A percentile compares a stretch with the other conserved stretches of the same genome.
Evolutionary conservation across 2,329 filamentous ascomycete species (phyloP).

Genomic region (Fusarium compactum): DNA sequence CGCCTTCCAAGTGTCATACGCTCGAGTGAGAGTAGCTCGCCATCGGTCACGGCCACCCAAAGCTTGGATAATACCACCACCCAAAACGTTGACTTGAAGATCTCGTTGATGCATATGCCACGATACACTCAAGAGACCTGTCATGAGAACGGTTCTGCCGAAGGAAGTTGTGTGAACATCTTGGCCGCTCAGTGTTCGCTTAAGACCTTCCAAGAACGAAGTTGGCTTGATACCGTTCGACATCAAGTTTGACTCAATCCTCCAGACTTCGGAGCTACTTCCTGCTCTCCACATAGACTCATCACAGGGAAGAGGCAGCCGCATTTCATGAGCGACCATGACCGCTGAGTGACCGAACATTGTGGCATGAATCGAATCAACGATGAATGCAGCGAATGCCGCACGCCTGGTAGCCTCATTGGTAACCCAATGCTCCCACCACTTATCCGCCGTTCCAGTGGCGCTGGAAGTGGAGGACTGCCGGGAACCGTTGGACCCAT

Average conservation of each 20-base stretch:
- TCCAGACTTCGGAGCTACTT: constrained; percentile 85
- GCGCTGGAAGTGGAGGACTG: constrained; percentile 72
- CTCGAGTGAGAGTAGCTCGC: constrained; percentile 84
- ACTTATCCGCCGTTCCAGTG: constrained; percentile 82
- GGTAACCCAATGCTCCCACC: constrained; percentile 96
- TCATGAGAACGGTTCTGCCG: constrained; percentile 92
- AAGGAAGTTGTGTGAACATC: constrained; percentile 93
- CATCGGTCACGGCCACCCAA: constrained; percentile 92
- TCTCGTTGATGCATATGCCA: constrained; percentile 99
- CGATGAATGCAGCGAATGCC: constrained; percentile 93
- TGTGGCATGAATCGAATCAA: constrained; percentile 95
- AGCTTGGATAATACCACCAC: constrained; percentile 76
- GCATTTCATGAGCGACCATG: constrained; percentile 97
- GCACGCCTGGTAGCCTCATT: constrained; percentile 90
- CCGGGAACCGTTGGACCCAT: constrained; percentile 67
- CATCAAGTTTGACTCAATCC: constrained; percentile 83
- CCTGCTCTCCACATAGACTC: constrained; percentile 93
- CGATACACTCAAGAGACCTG: constrained; percentile 89
- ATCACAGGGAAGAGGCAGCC: constrained; percentile 90
- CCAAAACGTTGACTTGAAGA: constrained; percentile 88
- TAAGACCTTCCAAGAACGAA: constrained; percentile 90
- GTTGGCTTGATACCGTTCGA: constrained; percentile 86
- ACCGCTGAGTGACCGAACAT: constrained; percentile 98
- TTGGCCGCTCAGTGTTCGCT: constrained; percentile 87
- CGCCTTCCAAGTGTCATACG: constrained; percentile 93